Evolutionary conservation across 768 basidiomycete genomes (phyloP), one percentile per base, ranked within the genome.

Genomic region (Leccinum imitatum): DNA sequence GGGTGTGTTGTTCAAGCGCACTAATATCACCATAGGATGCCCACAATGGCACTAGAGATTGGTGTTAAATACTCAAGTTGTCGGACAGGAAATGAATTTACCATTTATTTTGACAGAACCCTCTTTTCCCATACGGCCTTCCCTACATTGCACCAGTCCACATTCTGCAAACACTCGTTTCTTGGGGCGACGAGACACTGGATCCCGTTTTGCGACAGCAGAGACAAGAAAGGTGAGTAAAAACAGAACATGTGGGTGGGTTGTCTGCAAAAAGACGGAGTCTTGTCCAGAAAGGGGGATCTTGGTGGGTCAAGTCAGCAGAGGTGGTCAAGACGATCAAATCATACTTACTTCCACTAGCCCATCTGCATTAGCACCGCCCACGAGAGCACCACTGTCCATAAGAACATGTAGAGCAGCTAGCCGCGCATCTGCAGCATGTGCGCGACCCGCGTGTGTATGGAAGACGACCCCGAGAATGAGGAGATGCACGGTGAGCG

Each of bases 141-240:
- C 56, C 80, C 59, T 81, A 75, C 21, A 81, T 71, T 21, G 75
- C 30, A 56, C 69, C 7, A 89, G 53, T 0, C 89, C 91, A 61
- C 89, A 89, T 6, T 71, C 71, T 0, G 88, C 85, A 73, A 91
- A 93, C 0, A 89, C 75, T 51, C 83, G 85, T 59, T 87, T 80
- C 75, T 87, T 89, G 4, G 91, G 90, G 56, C 84, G 87, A 25
- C 88, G 79, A 44, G 90, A 91, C 0, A 87, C 83, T 0, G 86
- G 81, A 66, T 93, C 90, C 14, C 88, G 82, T 65, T 90, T 90
- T 0, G 87, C 82, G 1, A 83, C 76, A 5, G 82, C 80, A 63
- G 84, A 87, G 44, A 90, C 75, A 5, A 91, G 81, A 69, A 87
- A 91, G 0, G 84, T 85, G 5, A 91, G 77, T 13, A 83, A 70